A percentile compares a stretch with the other conserved stretches of the same genome.
These are phyloP conservation scores for Forsythia viridissima DNA, from an alignment of 257 asterid genomes.

Conservation along the genomic window DNA sequence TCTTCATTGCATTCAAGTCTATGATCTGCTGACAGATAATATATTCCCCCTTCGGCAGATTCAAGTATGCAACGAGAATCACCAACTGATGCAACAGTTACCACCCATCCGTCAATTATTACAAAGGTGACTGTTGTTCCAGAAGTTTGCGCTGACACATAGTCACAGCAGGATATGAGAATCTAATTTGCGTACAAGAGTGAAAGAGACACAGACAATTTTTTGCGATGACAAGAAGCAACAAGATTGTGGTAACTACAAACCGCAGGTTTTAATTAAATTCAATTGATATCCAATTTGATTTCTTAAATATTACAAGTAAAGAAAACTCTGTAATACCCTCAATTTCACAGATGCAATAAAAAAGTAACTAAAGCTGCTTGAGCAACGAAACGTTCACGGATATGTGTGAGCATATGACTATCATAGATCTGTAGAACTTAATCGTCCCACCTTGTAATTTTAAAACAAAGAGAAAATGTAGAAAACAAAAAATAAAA, in stretches of 20 bases:
- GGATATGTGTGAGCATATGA: background rate
- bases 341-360: background rate
- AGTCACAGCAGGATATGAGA: constrained; percentile 29
- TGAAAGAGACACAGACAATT: constrained; percentile 10
- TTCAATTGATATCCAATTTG: background rate
- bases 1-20: constrained; percentile 94
- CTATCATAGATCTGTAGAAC: background rate
- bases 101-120: constrained; percentile 90
- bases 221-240: background rate
- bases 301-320: background rate
- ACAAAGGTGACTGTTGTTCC: constrained; percentile 98
- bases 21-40: constrained; percentile 93
- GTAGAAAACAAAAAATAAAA: background rate
- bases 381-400: background rate
- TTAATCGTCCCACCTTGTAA: background rate
- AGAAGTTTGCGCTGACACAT: constrained; percentile 75
- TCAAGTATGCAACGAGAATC: constrained; percentile 96
- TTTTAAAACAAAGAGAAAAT: background rate
- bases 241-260: background rate
- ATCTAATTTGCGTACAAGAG: constrained; percentile 4
- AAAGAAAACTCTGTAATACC: background rate
- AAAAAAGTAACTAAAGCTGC: background rate
- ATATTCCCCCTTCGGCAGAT: constrained; percentile 85
- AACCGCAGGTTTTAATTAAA: background rate
- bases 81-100: constrained; percentile 97